A percentile compares a stretch with the other conserved stretches of the same genome.
phyloP scores from a whole-genome alignment of 306 rosid genomes.

The Ziziphus jujuba region DNA sequence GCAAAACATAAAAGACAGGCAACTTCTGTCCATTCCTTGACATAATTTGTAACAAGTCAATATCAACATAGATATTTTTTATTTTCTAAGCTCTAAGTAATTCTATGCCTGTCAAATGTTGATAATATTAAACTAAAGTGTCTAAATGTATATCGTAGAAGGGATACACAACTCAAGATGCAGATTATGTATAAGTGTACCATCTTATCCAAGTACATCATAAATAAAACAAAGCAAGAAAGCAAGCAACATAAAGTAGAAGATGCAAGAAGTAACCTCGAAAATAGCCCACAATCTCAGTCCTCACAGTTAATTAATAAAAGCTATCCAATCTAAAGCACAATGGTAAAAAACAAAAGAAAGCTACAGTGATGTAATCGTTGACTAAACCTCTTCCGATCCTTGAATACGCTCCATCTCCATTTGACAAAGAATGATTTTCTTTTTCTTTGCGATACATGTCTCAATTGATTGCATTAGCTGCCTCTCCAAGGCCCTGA shows the following conservation, averaged over 20 bases:
- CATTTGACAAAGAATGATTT: slow-evolving; percentile 66
- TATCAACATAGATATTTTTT: no score
- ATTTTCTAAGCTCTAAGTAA: no score
- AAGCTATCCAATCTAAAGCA: slow-evolving; percentile 6
- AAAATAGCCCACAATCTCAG: background rate
- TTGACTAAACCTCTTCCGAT: slow-evolving; percentile 59
- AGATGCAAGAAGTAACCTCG: background rate
- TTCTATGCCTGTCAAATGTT: no score
- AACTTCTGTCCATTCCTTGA: no score
- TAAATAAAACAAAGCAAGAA: background rate
- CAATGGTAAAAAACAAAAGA: slow-evolving; percentile 5
- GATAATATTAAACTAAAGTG: no score
- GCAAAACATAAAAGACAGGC: no score
- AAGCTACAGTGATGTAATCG: background rate
- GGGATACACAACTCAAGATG: background rate
- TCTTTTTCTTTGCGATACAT: slow-evolving; percentile 74
- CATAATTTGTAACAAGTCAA: no score
- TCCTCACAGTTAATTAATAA: background rate
- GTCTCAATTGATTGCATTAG: slow-evolving; percentile 83
- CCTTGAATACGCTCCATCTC: slow-evolving; percentile 74
- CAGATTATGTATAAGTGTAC: background rate
- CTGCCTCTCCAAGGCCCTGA: slow-evolving; percentile 78
- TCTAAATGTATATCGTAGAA: background rate
- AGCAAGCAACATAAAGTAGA: background rate
- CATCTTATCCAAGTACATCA: background rate